Evolutionary conservation across 805 yeast species (phyloP).

Genomic region (Limtongia smithiae): DNA sequence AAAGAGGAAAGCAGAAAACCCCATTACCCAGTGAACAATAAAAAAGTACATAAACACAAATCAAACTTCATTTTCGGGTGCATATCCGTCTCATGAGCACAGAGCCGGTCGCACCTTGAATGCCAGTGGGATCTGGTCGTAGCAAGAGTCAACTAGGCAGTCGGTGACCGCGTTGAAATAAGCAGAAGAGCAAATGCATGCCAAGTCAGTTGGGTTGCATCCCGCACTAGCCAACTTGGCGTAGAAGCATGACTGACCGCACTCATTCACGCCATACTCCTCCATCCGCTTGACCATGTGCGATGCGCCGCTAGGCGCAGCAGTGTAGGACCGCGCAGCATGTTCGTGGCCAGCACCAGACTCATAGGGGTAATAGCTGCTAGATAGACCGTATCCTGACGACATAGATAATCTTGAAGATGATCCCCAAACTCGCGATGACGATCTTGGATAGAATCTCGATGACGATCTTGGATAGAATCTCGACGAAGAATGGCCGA

Average conservation of each 20-base stretch:
- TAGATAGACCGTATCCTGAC: not conserved
- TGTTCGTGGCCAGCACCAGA: slow-evolving; percentile 2
- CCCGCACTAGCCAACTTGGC: slow-evolving; percentile 23
- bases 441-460: not conserved
- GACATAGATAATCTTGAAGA: slow-evolving; percentile 1
- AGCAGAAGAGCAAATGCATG: slow-evolving; percentile 26
- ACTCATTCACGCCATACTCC: slow-evolving; percentile 22
- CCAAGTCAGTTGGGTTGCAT: slow-evolving; percentile 21
- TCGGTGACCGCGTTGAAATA: slow-evolving; percentile 30
- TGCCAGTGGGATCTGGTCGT: slow-evolving; percentile 29
- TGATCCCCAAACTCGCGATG: slow-evolving; percentile 5
- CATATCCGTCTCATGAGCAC: slow-evolving; percentile 6
- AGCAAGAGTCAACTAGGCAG: slow-evolving; percentile 27
- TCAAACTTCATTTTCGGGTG: not conserved
- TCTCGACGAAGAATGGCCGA: not conserved
- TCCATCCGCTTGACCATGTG: slow-evolving; percentile 26
- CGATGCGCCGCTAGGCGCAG: slow-evolving; percentile 11
- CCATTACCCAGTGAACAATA: slow-evolving; percentile 2
- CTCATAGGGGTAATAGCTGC: not conserved
- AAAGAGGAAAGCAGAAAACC: not conserved
- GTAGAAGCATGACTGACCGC: slow-evolving; percentile 28
- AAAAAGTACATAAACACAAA: not conserved
- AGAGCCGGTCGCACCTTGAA: slow-evolving; percentile 26
- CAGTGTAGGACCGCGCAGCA: slow-evolving; percentile 1
- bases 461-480: not conserved